Base-by-base conservation (phyloP, 495 filamentous ascomycete genomes). In the Tuber umbilicatum region DNA sequence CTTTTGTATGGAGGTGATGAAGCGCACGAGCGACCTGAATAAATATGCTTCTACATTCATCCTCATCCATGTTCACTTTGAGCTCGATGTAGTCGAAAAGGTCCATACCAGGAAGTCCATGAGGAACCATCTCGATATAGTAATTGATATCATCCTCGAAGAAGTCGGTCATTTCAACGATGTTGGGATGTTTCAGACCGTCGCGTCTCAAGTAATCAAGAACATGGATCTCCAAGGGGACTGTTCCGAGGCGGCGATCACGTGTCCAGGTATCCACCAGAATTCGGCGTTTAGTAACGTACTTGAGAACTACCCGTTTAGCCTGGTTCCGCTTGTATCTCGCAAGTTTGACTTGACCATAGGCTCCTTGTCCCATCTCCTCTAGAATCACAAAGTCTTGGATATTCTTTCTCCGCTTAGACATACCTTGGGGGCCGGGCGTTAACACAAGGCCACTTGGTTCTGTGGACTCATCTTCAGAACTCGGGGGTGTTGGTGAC, bases 31-130 rank as follows among this genome's bases (percentile, higher is more conserved):
- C 92, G 14, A 97, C 94, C 83, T 99, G 95, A 69, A 91, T 88
- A 84, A 99, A 99, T 78, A 99, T 98, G 84, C 93, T 97, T 43
- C 93, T 89, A 82, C 92, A 94, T 82, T 98, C 96, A 16, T 87
- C 86, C 84, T 98, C 96, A 55, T 97, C 93, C 96, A 99, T 98
- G 82, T 94, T 97, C 21, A 93, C 90, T 43, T 94, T 91, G 72
- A 99, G 89, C 83, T 99, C 95, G 74, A 99, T 99, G 82, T 98
- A 99, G 84, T 99, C 95, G 81, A 99, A 99, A 1, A 99, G 88
- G 82, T 99, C 95, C 96, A 99, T 98, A 23, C 96, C 96, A 3
- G 96, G 95, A 12, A 97, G 87, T 10, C 95, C 95, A 78, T 99
- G 95, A 19, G 95, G 95, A 9, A 92, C 86, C 95, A 98, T 99